Conservation (phyloP, 2,329 filamentous ascomycete genomes). For the Emmonsia crescens region DNA sequence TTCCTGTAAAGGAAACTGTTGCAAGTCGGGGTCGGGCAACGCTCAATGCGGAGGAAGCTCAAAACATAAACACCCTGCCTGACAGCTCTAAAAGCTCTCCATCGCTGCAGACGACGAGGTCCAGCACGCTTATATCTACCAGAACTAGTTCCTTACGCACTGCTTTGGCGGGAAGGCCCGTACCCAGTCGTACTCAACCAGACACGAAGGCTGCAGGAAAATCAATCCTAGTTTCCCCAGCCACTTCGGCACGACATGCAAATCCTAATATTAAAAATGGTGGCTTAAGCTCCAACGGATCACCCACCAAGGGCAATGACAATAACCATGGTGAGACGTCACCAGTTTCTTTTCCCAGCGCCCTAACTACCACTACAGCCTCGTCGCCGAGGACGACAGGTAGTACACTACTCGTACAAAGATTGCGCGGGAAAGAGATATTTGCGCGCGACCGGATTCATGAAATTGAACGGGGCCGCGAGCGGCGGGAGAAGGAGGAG, state of each 20-base stretch:
- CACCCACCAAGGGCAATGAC: neutral
- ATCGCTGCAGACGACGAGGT: neutral
- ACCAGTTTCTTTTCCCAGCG: neutral
- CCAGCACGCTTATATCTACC: neutral
- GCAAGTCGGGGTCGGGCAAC: slow-evolving; percentile 34
- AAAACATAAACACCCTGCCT: neutral
- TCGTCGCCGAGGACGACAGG: slow-evolving; percentile 6
- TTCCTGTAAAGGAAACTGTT: slow-evolving; percentile 36
- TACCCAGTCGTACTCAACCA: slow-evolving; percentile 6
- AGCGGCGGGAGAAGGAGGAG: slow-evolving; percentile 23
- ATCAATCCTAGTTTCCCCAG: slow-evolving; percentile 2
- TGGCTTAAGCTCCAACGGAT: neutral
- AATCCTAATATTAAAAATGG: neutral
- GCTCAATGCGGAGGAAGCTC: neutral
- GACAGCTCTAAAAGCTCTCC: neutral
- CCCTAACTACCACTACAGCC: slow-evolving; percentile 8
- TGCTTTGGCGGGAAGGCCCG: slow-evolving; percentile 4
- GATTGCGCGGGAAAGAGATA: slow-evolving; percentile 21
- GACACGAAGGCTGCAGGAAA: slow-evolving; percentile 11
- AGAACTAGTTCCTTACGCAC: slow-evolving; percentile 5
- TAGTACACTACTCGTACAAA: slow-evolving; percentile 13
- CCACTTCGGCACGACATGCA: neutral
- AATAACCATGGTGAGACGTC: neutral
- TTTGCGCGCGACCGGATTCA: slow-evolving; percentile 18
- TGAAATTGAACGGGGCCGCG: slow-evolving; percentile 17